Evolutionary conservation across 192 early-diverging fungal genomes (phyloP).

Genomic region (Backusella westeae): DNA sequence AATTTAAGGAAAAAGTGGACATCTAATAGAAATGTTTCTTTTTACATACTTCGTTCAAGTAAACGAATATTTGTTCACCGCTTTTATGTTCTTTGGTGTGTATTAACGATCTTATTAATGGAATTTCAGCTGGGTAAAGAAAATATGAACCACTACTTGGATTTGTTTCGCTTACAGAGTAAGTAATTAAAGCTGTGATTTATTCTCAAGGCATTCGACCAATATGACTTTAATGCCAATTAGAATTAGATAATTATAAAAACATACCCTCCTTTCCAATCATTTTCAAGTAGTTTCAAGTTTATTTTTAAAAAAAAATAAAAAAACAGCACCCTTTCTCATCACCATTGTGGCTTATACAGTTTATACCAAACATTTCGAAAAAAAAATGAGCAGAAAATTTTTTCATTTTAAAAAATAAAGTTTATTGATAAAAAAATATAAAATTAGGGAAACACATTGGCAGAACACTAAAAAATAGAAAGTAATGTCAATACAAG

Average conservation of each 20-base stretch:
- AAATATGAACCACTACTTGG: not conserved
- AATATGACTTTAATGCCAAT: no score
- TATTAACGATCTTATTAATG: not conserved
- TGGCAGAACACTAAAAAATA: not conserved
- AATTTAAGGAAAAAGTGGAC: slow-evolving; percentile 2
- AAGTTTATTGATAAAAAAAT: not conserved
- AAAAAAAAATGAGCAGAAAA: not conserved
- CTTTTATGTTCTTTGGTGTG: not conserved
- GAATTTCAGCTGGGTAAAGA: not conserved
- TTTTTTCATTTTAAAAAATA: not conserved
- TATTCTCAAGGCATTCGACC: no score
- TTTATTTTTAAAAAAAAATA: not conserved
- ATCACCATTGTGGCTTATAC: not conserved
- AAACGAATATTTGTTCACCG: not conserved
- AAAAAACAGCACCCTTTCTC: not conserved
- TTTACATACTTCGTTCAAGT: not conserved
- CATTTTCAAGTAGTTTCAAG: not conserved
- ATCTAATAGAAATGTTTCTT: not conserved
- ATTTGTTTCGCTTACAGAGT: no score
- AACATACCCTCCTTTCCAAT: no score
- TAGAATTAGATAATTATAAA: no score
- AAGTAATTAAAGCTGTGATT: no score
- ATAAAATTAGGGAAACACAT: not conserved
- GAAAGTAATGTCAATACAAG: not conserved
- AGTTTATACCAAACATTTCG: not conserved